Conservation (phyloP, 2,329 filamentous ascomycete species). For the Furcasterigmium furcatum region DNA sequence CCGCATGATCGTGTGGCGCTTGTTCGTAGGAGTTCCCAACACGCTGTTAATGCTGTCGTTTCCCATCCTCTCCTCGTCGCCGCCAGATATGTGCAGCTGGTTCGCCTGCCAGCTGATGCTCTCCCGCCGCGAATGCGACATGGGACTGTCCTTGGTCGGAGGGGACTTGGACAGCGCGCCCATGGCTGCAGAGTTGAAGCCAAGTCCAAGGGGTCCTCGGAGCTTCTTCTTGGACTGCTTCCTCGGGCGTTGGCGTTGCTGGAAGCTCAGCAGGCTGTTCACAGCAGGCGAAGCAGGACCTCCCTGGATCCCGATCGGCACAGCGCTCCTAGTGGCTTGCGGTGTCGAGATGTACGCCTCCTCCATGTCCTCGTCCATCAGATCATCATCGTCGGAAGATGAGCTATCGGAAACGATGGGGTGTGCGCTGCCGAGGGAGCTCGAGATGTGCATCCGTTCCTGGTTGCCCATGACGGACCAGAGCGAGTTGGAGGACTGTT, state of each 20-base stretch:
- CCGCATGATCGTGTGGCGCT: constrained; percentile 67
- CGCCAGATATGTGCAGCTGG: constrained; percentile 78
- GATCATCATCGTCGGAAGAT: constrained; percentile 67
- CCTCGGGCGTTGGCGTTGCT: constrained; percentile 71
- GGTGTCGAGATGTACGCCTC: constrained; percentile 83
- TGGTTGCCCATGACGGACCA: constrained; percentile 70
- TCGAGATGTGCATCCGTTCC: constrained; percentile 71
- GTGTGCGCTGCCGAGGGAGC: constrained; percentile 74
- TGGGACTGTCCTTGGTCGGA: constrained; percentile 43
- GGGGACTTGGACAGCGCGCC: constrained; percentile 66
- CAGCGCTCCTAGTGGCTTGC: constrained; percentile 61
- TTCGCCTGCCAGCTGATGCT: constrained; percentile 90
- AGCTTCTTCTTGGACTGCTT: constrained; percentile 59
- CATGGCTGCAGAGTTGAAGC: constrained; percentile 41
- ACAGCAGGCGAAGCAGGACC: constrained; percentile 61
- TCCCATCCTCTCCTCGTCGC: constrained; percentile 69
- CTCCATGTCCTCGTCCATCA: constrained; percentile 72
- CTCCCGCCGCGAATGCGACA: constrained; percentile 65
- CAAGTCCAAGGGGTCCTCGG: constrained; percentile 45
- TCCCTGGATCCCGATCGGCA: constrained; percentile 42
- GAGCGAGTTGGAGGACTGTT: constrained; percentile 67
- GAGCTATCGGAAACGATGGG: constrained; percentile 74
- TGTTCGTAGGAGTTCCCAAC: neutral
- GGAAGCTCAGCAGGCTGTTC: constrained; percentile 78
- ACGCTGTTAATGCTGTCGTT: constrained; percentile 43